A percentile compares a stretch with the other conserved stretches of the same genome.
Conservation (phyloP, 768 basidiomycete genomes). For the Roridomyces roridus region DNA sequence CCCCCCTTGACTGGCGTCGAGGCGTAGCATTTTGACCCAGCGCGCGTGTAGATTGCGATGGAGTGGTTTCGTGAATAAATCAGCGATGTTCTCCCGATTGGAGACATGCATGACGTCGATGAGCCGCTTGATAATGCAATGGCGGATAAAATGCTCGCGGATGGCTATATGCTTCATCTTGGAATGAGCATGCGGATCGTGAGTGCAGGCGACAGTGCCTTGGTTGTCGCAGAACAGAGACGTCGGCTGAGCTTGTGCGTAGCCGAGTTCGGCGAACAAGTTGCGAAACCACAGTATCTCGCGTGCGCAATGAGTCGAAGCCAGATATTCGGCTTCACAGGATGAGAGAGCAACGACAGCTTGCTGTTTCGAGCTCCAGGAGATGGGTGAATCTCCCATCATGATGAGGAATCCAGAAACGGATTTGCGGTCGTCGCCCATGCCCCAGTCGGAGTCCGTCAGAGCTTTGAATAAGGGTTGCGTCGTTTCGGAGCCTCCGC, state of each 20-base stretch:
- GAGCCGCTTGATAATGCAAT: constrained; percentile 18
- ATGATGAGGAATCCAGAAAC: constrained; percentile 39
- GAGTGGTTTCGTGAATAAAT: constrained; percentile 36
- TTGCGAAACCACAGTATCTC: constrained; percentile 13
- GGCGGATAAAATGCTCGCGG: constrained; percentile 31
- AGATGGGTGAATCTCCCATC: constrained; percentile 30
- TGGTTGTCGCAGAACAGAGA: constrained; percentile 25
- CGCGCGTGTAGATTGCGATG: constrained; percentile 2
- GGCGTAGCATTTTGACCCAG: constrained; percentile 14
- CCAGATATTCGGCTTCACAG: constrained; percentile 33
- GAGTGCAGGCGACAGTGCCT: constrained; percentile 22
- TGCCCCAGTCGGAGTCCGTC: constrained; percentile 24
- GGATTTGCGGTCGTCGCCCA: constrained; percentile 25
- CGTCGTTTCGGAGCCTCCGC: not conserved
- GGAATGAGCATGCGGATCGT: constrained; percentile 32
- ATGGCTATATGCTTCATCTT: constrained; percentile 39
- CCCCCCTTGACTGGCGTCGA: constrained; percentile 22
- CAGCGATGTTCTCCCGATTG: constrained; percentile 30
- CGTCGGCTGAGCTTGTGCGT: constrained; percentile 3
- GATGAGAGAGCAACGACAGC: constrained; percentile 39
- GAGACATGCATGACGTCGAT: constrained; percentile 27
- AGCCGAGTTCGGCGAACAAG: constrained; percentile 27
- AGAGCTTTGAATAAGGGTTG: constrained; percentile 14
- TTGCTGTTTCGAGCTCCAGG: constrained; percentile 40
- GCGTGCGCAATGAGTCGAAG: constrained; percentile 12